Base-by-base conservation (phyloP, 768 basidiomycete genomes). In the Sarcomyxa edulis region DNA sequence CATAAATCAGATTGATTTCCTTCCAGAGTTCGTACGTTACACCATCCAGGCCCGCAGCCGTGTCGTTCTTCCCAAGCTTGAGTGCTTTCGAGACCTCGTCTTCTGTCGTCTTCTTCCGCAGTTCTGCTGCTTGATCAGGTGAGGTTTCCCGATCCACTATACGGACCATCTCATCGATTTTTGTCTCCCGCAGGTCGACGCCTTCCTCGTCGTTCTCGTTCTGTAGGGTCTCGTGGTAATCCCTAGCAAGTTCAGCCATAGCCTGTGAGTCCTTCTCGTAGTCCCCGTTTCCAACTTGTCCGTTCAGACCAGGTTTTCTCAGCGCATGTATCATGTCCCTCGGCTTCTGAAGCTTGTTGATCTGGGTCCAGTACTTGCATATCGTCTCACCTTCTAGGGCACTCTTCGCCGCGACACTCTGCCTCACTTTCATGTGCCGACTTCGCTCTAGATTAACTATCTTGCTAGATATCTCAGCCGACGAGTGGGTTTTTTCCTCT, bases 21-120 rank as follows among this genome's bases (percentile, higher is more conserved):
- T 56, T 60, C 51, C 54, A 62, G 0, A 61, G 12, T 24, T 65
- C 57, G n/a, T 59, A 50, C 10, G 55, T 42, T 0, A 59, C 33
- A 0, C 59, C 47, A 32, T 65, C 51, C 4, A 58, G 7, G 0
- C 60, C 54, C 0, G 59, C 11, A 0, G 62, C 46, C 5, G 47
- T 59, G 0, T 54, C 49, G 11, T 48, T 46, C 26, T 48, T 37
- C 6, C 51, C 26, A 1, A 30, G 25, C 14, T 20, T 42, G 19
- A 59, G 28, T 0, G 48, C 49, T 3, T 15, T 11, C 19, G 26
- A 12, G 0, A 57, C 33, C 18, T 62, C 47, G 2, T 47, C 25
- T 22, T 45, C 16, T 0, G 37, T 45, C 11, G 48, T 30, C 9
- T 22, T 5, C 3, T 30, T 14, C 4, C 23, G 27, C 9, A 50